phyloP scores from a whole-genome alignment of 805 yeast species.

The Sugiyamaella marilandica region DNA sequence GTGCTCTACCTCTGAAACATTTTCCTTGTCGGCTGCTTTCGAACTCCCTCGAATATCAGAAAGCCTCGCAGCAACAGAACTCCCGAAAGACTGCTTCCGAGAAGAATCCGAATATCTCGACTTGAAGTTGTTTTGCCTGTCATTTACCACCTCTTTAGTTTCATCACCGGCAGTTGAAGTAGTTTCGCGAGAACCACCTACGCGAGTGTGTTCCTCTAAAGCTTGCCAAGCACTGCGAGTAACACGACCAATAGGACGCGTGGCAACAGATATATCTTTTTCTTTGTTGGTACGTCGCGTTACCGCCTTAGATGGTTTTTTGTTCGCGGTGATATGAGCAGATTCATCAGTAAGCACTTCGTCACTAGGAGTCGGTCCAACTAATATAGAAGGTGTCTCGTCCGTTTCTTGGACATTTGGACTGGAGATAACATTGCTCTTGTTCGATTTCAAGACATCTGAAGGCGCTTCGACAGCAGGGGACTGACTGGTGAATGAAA shows the following conservation, averaged over 20 bases:
- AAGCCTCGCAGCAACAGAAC: slow-evolving; percentile 4
- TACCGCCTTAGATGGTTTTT: background rate
- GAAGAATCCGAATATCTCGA: background rate
- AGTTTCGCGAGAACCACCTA: background rate
- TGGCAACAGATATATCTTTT: no score
- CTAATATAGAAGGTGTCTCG: no score
- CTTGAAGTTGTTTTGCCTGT: background rate
- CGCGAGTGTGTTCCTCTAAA: background rate
- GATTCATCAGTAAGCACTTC: background rate
- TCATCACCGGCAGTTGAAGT: background rate
- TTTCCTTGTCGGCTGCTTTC: background rate
- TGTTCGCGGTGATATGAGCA: background rate
- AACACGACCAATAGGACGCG: no score
- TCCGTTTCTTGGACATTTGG: no score
- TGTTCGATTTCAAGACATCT: no score
- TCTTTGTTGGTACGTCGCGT: no score
- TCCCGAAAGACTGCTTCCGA: background rate
- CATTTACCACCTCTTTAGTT: background rate
- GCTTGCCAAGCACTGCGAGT: background rate
- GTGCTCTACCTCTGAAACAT: background rate
- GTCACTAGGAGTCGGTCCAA: background rate
- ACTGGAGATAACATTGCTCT: no score
- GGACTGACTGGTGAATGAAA: slow-evolving; percentile 12
- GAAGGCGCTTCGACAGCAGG: no score
- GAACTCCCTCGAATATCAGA: slow-evolving; percentile 5